Evolutionary conservation across 2,329 filamentous ascomycete species (phyloP).

Genomic region (Gaeumannomyces sp.): DNA sequence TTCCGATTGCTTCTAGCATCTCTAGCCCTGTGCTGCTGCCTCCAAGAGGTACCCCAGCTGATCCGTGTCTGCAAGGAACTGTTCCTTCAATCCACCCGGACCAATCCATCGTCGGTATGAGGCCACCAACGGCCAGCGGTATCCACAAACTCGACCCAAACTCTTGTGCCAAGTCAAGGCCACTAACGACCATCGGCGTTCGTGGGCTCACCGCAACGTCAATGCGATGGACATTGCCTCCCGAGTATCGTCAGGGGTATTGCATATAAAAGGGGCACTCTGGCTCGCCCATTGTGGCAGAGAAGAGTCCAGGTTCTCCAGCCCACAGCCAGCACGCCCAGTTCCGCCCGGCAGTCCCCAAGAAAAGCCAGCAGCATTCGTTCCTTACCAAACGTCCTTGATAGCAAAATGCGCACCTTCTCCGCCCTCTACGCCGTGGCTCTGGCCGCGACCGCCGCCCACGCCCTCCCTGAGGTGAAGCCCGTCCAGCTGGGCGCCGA

Average conservation of each 20-base stretch:
- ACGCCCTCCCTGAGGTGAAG: conserved; percentile 3
- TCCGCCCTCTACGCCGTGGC: not conserved
- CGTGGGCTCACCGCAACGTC: no score
- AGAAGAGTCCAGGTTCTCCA: not conserved
- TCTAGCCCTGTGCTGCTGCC: no score
- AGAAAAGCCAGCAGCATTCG: not conserved
- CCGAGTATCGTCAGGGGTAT: not conserved
- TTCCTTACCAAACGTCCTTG: no score
- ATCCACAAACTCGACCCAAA: no score
- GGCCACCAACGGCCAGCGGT: no score
- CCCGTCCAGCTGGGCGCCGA: not conserved
- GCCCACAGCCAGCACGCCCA: no score
- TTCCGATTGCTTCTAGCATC: no score
- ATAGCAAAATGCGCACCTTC: conserved; percentile 2
- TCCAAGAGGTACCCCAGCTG: no score
- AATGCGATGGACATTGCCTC: not conserved
- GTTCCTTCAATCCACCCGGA: no score
- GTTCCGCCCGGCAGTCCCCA: no score
- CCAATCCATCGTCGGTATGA: no score
- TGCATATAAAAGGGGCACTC: not conserved
- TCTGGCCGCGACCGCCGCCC: not conserved
- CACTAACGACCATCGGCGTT: not conserved
- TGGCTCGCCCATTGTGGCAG: not conserved
- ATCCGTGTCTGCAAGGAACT: no score
- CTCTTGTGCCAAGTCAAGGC: not conserved